Conservation (phyloP, 1,139 yeast species). For the Pneumocystis jirovecii region DNA sequence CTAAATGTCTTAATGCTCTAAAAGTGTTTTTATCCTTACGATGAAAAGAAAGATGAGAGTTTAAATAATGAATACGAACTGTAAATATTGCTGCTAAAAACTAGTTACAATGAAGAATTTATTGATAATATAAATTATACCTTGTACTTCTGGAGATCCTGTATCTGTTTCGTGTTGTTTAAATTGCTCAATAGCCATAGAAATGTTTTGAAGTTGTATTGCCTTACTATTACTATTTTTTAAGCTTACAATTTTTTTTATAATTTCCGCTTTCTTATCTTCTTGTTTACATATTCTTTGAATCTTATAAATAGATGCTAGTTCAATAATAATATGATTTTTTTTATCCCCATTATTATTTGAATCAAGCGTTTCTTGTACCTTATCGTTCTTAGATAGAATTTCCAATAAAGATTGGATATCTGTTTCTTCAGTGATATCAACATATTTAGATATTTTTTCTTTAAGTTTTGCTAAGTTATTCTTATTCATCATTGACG, state of each 20-base stretch:
- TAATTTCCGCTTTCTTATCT: conserved; percentile 49
- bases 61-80: conserved; percentile 59
- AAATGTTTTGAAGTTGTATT: conserved; percentile 42
- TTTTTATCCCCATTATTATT: not conserved
- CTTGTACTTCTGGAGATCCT: conserved; percentile 90
- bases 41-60: conserved; percentile 55
- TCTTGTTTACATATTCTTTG: conserved; percentile 24
- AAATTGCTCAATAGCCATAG: conserved; percentile 61
- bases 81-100: conserved; percentile 55
- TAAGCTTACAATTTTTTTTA: conserved; percentile 57
- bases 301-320: not conserved
- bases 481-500: not conserved
- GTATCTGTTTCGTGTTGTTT: conserved; percentile 78
- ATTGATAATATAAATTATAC: not conserved
- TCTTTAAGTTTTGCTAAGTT: not conserved
- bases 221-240: conserved; percentile 55
- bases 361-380: not conserved
- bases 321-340: not conserved
- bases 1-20: conserved; percentile 59
- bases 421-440: not conserved
- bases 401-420: not conserved
- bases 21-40: conserved; percentile 62
- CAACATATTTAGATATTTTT: not conserved
- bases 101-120: not conserved
- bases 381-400: not conserved